Conservation (phyloP, 2,329 filamentous ascomycete genomes). For the Ceratocystiopsis sp. region DNA sequence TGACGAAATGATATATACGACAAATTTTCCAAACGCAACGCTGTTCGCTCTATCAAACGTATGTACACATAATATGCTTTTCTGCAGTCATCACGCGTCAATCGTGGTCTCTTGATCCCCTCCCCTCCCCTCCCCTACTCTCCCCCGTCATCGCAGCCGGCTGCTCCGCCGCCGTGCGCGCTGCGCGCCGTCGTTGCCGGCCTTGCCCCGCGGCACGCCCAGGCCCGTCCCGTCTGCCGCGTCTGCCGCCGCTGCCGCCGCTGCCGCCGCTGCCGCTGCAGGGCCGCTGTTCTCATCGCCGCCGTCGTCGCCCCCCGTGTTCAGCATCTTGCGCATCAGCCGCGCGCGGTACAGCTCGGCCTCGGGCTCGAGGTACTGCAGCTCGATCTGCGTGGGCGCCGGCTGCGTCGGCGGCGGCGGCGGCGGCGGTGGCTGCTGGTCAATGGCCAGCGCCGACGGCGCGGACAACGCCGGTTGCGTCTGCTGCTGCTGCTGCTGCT, state of each 20-base stretch:
- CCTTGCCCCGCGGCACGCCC: too few relatives aligned
- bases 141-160: not conserved
- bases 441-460: constrained; percentile 12
- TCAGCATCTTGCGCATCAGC: constrained; percentile 27
- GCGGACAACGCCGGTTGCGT: constrained; percentile 4
- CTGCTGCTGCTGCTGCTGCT: constrained; percentile 9
- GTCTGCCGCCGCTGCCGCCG: too few relatives aligned
- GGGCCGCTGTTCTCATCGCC: not conserved
- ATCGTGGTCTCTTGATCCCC: too few relatives aligned
- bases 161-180: not conserved
- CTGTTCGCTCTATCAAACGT: too few relatives aligned
- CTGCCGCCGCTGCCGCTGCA: not conserved
- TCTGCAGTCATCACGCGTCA: too few relatives aligned
- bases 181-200: too few relatives aligned
- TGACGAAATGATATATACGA: too few relatives aligned
- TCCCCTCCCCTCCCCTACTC: too few relatives aligned
- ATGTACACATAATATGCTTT: too few relatives aligned
- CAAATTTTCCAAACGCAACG: too few relatives aligned
- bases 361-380: constrained; percentile 35
- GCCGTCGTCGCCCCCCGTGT: not conserved
- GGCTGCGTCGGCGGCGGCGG: constrained; percentile 10
- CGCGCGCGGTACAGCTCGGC: constrained; percentile 25
- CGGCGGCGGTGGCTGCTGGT: constrained; percentile 4
- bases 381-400: constrained; percentile 29
- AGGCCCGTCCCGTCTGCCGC: too few relatives aligned